A percentile compares a stretch with the other conserved stretches of the same genome.
phyloP scores from a whole-genome alignment of 2,329 filamentous ascomycete species.

The Xylariaceae sp. region DNA sequence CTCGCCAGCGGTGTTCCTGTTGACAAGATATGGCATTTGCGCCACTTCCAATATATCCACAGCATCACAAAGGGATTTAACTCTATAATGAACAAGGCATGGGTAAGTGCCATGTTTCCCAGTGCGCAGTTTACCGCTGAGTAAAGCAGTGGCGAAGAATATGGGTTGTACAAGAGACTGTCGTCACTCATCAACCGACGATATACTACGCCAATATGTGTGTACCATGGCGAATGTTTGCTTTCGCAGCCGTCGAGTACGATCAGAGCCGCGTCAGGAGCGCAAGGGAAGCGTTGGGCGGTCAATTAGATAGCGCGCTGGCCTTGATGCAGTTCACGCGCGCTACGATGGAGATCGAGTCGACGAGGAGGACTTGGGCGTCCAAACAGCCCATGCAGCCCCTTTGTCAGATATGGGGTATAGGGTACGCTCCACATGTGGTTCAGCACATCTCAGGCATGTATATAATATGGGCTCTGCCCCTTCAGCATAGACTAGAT shows the following conservation, averaged over 20 bases:
- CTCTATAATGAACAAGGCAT: conserved; percentile 14
- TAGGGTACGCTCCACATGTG: too few species aligned
- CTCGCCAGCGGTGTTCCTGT: conserved; percentile 14
- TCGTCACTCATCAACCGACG: conserved; percentile 11
- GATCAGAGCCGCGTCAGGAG: conserved; percentile 9
- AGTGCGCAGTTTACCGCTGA: background rate
- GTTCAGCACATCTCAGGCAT: too few species aligned
- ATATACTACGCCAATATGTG: conserved; percentile 16
- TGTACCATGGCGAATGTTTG: conserved; percentile 16
- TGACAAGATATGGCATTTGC: conserved; percentile 16
- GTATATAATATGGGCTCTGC: too few species aligned
- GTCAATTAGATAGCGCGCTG: conserved; percentile 13
- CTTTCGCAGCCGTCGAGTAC: conserved; percentile 16
- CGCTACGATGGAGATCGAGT: conserved; percentile 16
- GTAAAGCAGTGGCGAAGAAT: conserved; percentile 16
- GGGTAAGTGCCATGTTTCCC: conserved; percentile 10
- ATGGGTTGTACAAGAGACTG: conserved; percentile 21
- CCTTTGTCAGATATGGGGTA: too few species aligned
- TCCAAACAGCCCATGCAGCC: conserved; percentile 9
- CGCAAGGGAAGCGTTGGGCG: conserved; percentile 8
- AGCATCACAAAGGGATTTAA: conserved; percentile 13
- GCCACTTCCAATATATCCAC: conserved; percentile 10
- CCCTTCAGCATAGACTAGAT: too few species aligned
- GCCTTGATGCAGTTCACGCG: conserved; percentile 12
- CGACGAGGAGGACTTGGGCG: conserved; percentile 12